These are phyloP conservation scores for Paecilomyces dactylethromorphus DNA, from an alignment of 2,329 filamentous ascomycete species.

Conservation along the genomic window DNA sequence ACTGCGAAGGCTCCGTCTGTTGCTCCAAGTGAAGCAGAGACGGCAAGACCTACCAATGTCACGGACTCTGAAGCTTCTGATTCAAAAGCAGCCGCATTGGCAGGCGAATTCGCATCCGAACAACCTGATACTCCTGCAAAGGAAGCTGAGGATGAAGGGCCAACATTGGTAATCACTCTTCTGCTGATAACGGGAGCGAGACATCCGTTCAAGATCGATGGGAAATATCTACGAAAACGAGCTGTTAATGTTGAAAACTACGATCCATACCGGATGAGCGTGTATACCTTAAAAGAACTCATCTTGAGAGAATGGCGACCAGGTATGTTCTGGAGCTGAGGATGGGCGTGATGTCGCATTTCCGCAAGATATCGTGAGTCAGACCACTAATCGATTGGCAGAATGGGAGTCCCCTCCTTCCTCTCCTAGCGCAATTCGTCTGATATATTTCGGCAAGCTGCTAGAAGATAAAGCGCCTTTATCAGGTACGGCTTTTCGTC, in stretches of 20 bases:
- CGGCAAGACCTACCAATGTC: background rate
- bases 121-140: conserved; percentile 18
- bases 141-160: conserved; percentile 30
- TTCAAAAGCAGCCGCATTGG: background rate
- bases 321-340: conserved; percentile 36
- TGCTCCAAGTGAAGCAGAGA: background rate
- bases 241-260: conserved; percentile 69
- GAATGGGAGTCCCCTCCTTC: conserved; percentile 84
- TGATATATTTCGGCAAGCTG: conserved; percentile 88
- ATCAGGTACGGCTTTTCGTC: conserved; percentile 57
- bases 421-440: conserved; percentile 78
- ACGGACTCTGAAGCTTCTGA: background rate
- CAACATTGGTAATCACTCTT: conserved; percentile 60
- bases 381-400: conserved; percentile 13
- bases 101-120: background rate
- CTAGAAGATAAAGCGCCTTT: conserved; percentile 81
- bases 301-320: conserved; percentile 89
- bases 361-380: background rate
- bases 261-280: conserved; percentile 83
- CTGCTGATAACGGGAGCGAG: conserved; percentile 74
- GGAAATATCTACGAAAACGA: conserved; percentile 74
- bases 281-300: conserved; percentile 89
- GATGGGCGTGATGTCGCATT: conserved; percentile 4
- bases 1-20: background rate
- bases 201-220: conserved; percentile 85